Percentiles rank a stretch among this genome's conserved stretches.
These are phyloP conservation scores for Boletus huronensis DNA, from an alignment of 768 basidiomycete genomes.

Conservation along the genomic window DNA sequence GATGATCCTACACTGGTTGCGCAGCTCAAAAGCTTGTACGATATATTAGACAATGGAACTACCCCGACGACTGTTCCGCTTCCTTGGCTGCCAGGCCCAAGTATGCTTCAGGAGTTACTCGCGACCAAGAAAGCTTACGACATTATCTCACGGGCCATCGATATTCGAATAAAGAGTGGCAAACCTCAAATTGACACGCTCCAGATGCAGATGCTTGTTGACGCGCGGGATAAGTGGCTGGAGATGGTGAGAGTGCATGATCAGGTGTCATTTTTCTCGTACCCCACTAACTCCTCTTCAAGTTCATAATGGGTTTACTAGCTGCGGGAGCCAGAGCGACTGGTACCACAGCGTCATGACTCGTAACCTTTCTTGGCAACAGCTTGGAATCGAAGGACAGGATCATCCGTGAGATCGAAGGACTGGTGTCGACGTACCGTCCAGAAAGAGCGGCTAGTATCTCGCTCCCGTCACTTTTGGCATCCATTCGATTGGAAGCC, in stretches of 20 bases:
- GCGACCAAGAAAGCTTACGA: constrained; percentile 76
- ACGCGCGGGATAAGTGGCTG: constrained; percentile 62
- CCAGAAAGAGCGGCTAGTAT: constrained; percentile 19
- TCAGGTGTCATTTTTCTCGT: constrained; percentile 14
- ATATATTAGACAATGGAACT: constrained; percentile 63
- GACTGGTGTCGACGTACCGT: constrained; percentile 45
- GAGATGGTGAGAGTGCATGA: constrained; percentile 63
- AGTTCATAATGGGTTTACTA: constrained; percentile 82
- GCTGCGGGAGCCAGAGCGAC: constrained; percentile 81
- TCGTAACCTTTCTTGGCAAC: constrained; percentile 67
- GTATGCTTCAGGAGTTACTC: constrained; percentile 65
- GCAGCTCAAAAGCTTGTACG: constrained; percentile 63
- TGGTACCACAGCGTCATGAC: constrained; percentile 77
- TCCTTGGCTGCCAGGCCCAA: constrained; percentile 74
- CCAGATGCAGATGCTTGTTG: constrained; percentile 73
- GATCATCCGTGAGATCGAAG: constrained; percentile 58
- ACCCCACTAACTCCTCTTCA: constrained; percentile 23
- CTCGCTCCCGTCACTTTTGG: constrained; percentile 45
- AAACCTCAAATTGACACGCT: constrained; percentile 60
- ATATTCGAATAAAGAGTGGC: constrained; percentile 54
- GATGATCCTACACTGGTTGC: constrained; percentile 58
- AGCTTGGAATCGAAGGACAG: constrained; percentile 62
- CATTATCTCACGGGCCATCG: constrained; percentile 57
- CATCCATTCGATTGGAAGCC: constrained; percentile 58
- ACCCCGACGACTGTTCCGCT: constrained; percentile 70